phyloP scores from a whole-genome alignment of 2,329 filamentous ascomycete genomes.

The Aureobasidium pullulans region DNA sequence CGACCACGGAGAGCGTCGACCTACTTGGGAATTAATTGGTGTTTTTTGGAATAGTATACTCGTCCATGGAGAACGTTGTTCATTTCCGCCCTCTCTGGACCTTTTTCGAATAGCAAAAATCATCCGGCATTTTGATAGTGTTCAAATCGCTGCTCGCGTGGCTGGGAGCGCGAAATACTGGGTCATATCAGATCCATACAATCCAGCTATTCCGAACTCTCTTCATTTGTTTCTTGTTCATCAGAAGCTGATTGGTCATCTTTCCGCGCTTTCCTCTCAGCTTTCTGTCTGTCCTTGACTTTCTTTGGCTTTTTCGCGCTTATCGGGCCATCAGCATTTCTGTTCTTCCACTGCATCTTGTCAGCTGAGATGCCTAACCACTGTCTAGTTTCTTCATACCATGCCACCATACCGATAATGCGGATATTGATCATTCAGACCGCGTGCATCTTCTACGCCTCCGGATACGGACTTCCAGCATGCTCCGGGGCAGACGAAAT shows the following conservation, averaged over 20 bases:
- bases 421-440: constrained; percentile 32
- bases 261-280: constrained; percentile 19
- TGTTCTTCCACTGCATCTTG: constrained; percentile 33
- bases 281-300: constrained; percentile 30
- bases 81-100: too few species aligned
- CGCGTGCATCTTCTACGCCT: constrained; percentile 37
- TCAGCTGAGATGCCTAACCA: not conserved
- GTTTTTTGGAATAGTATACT: too few species aligned
- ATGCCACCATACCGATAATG: constrained; percentile 32
- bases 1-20: too few species aligned
- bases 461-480: constrained; percentile 39
- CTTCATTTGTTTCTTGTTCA: too few species aligned
- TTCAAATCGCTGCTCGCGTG: too few species aligned
- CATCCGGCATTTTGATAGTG: too few species aligned
- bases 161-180: too few species aligned
- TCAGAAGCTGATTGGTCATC: constrained; percentile 15
- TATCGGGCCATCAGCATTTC: constrained; percentile 28
- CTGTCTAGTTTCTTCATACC: constrained; percentile 14
- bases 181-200: too few species aligned
- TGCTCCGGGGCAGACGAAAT: constrained; percentile 37
- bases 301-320: constrained; percentile 36
- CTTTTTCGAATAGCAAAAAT: too few species aligned
- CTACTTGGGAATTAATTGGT: too few species aligned
- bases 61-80: too few species aligned
- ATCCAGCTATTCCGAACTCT: too few species aligned